phyloP scores from a whole-genome alignment of 345 rosid species.

The Arabis hirsuta region DNA sequence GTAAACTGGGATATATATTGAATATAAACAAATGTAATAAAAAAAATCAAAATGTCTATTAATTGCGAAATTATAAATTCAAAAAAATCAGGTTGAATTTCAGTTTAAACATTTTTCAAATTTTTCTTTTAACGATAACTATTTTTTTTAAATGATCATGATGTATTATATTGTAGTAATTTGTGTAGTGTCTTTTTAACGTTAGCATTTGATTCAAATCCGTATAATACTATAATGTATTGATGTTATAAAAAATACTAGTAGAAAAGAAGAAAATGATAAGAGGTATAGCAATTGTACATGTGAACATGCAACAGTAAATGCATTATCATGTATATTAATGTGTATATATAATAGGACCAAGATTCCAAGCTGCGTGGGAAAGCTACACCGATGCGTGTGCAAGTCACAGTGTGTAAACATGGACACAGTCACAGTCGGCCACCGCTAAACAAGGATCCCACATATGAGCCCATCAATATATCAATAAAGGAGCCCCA shows the following conservation, averaged over 20 bases:
- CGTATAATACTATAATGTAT: no score
- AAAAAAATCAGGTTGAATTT: no score
- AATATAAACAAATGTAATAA: neutral
- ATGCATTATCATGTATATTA: conserved; percentile 5
- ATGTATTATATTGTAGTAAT: no score
- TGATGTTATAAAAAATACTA: no score
- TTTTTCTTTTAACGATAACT: no score
- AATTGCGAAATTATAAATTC: no score
- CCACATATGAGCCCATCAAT: neutral
- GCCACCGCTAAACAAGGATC: conserved; percentile 24
- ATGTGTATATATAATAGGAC: neutral
- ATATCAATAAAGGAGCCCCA: neutral
- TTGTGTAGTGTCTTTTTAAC: no score
- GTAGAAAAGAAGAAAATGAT: no score
- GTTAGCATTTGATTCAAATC: no score
- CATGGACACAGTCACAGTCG: neutral
- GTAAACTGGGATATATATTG: no score
- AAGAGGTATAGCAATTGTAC: conserved; percentile 12
- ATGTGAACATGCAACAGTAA: conserved; percentile 18
- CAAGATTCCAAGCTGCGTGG: neutral
- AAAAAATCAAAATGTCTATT: neutral
- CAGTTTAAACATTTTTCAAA: no score
- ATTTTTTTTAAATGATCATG: no score
- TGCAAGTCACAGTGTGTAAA: conserved; percentile 10
- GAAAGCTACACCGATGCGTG: conserved; percentile 9